Evolutionary conservation across 805 yeast species (phyloP), one percentile per base, ranked within the genome.

Genomic region (Myxozyma sirexii): DNA sequence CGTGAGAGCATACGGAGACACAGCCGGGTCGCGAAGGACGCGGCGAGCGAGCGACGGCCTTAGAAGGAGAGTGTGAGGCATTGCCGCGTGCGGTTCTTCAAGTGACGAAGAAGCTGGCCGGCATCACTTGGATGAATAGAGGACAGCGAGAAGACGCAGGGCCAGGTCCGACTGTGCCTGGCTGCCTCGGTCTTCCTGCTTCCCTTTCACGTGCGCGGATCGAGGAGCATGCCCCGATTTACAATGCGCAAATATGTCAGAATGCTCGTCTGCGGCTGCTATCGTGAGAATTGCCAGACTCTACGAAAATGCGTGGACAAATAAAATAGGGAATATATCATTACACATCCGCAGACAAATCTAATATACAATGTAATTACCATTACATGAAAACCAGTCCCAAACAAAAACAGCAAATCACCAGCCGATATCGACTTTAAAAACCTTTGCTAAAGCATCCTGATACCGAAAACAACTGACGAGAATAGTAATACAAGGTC

Each of bases 341-440:
- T 57, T 57, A 39, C 56, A 53, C 58, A 57, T 56, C 64, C 58
- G 31, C 61, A 55, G 31, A 43, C 26, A 23, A 50, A 58, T 52
- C 60, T 61, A 61, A 61, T 61, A 46, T 61, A 61, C 65, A 61
- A 37, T 39, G 62, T 31, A 37, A 52, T 24, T 53, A 54, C 62
- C 60, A 55, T 47, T 45, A 57, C 62, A 57, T 39, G 57, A 33
- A 45, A 56, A 60, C 56, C 61, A 39, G 46, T 42, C 57, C 61
- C 64, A 53, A 60, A 57, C 59, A 41, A 53, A 61, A 43, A 49
- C 48, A 53, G 49, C 53, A 48, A 53, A 27, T 15, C 46, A 33
- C 37, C 13, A 39, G 42, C 46, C 37, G 57, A 41, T 21, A 37
- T 51, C 51, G 35, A 37, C 48, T 13, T 29, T 33, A 27, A 29